Base-by-base conservation (phyloP, 768 basidiomycete species). In the Suillus discolor region DNA sequence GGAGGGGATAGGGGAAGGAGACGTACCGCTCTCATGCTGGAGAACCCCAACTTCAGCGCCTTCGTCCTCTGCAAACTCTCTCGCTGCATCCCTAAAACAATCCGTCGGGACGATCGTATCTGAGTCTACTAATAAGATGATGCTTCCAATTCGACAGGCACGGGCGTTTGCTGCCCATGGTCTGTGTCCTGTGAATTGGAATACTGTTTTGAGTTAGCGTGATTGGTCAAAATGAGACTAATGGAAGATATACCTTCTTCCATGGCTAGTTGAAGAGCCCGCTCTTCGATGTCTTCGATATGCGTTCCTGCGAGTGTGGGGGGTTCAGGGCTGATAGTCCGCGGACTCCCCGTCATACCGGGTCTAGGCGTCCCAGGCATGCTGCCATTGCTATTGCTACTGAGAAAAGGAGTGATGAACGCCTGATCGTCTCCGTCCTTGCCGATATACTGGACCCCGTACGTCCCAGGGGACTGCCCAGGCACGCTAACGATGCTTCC, bases 101-200 rank as follows among this genome's bases (percentile, higher is more conserved):
- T 96, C 95, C 82, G 90, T 91, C 6, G 93, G 94, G 13, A 96
- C 93, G 65, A 94, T 80, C 20, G 94, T 97, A 77, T 96, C 94
- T 9, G 93, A 90, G 74, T 96, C 94, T 68, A 95, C 87, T 64
- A 96, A 86, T 65, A 96, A 81, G 66, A 96, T 85, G 68, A 95
- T 74, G 59, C 91, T 87, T 13, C 92, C 92, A 34, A 96, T 79
- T 51, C 95, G 87, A 38, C 94, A 75, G 6, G 87, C 85, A 59
- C 89, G 88, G 4, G 87, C 89, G 62, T 93, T 94, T 74, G 83
- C 83, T 6, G 90, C 88, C 92, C 91, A 89, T 8, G 92, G 90
- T 67, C 82, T 85, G 82, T 86, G 90, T 61, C 79, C 82, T 59
- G 78, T 68, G 4, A 84, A 85, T 70, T 89, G 81, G 69, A 81